A percentile compares a stretch with the other conserved stretches of the same genome.
Evolutionary conservation across 2,329 filamentous ascomycete species (phyloP).

Genomic region (Cladorrhinum sp.): DNA sequence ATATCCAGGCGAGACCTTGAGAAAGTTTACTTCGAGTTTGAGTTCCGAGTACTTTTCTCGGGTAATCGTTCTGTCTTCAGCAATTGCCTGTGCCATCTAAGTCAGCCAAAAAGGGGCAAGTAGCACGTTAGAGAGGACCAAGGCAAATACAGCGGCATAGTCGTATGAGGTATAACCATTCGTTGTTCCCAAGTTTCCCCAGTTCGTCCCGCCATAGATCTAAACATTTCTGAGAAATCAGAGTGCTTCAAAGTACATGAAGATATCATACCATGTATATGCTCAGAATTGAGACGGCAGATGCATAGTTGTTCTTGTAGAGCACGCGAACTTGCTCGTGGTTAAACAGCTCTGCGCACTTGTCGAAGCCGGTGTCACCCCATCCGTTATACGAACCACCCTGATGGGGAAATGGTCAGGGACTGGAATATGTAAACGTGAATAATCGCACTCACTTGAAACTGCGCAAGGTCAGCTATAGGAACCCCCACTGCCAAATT

Average conservation of each 20-base stretch:
- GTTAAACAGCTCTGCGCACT: slow-evolving; percentile 64
- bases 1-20: slow-evolving; percentile 69
- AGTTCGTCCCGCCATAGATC: slow-evolving; percentile 77
- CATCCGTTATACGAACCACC: slow-evolving; percentile 71
- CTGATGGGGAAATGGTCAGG: slow-evolving; percentile 52
- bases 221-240: slow-evolving; percentile 26
- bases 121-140: background rate
- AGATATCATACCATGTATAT: slow-evolving; percentile 63
- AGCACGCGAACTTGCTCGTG: slow-evolving; percentile 75
- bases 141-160: slow-evolving; percentile 43
- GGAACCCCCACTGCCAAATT: background rate
- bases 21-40: slow-evolving; percentile 72
- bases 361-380: slow-evolving; percentile 67
- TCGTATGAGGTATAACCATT: slow-evolving; percentile 61
- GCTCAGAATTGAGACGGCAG: slow-evolving; percentile 65
- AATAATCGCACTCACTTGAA: slow-evolving; percentile 2
- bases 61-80: slow-evolving; percentile 64
- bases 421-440: background rate
- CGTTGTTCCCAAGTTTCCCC: slow-evolving; percentile 73
- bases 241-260: background rate
- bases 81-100: slow-evolving; percentile 45
- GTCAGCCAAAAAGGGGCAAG: background rate
- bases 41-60: slow-evolving; percentile 78
- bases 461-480: slow-evolving; percentile 6
- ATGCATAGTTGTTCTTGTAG: slow-evolving; percentile 71